Percentiles rank a stretch among this genome's conserved stretches.
phyloP scores from a whole-genome alignment of 1,284 basidiomycete genomes.

The Trichosporon faecale region DNA sequence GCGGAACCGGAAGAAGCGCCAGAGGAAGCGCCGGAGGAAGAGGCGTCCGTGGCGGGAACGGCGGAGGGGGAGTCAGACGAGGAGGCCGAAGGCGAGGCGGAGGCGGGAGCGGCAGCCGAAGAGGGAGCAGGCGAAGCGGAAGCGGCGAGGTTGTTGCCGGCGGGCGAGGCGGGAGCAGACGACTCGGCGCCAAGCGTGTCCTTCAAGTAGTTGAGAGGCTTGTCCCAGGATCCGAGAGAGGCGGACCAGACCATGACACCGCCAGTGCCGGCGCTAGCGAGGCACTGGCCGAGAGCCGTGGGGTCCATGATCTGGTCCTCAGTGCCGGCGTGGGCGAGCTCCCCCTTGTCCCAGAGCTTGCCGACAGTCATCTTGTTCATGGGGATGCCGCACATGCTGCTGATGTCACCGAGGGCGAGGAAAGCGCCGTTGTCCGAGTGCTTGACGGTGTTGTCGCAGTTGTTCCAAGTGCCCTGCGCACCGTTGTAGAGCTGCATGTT shows the following conservation, averaged over 20 bases:
- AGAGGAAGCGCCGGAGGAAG: not conserved
- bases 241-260: conserved; percentile 26
- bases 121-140: conserved; percentile 2
- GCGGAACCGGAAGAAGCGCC: not conserved
- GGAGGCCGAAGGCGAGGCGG: not conserved
- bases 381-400: conserved; percentile 21
- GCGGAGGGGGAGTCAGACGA: not conserved
- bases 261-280: conserved; percentile 21
- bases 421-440: conserved; percentile 16
- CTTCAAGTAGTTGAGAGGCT: conserved; percentile 18
- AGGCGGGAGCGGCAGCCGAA: not conserved
- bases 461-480: conserved; percentile 22
- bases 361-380: conserved; percentile 20
- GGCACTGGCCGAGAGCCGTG: conserved; percentile 18
- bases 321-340: conserved; percentile 19
- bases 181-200: conserved; percentile 12
- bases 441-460: conserved; percentile 22
- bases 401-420: conserved; percentile 22
- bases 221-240: conserved; percentile 17
- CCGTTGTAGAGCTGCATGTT: conserved; percentile 53
- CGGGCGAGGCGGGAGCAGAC: not conserved
- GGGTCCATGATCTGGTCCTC: conserved; percentile 19
- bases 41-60: not conserved
- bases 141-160: not conserved
- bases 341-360: conserved; percentile 20